A percentile compares a stretch with the other conserved stretches of the same genome.
These are phyloP conservation scores for Entamoeba moshkovskii DNA, from an alignment of 208 protist genomes.

Conservation along the genomic window DNA sequence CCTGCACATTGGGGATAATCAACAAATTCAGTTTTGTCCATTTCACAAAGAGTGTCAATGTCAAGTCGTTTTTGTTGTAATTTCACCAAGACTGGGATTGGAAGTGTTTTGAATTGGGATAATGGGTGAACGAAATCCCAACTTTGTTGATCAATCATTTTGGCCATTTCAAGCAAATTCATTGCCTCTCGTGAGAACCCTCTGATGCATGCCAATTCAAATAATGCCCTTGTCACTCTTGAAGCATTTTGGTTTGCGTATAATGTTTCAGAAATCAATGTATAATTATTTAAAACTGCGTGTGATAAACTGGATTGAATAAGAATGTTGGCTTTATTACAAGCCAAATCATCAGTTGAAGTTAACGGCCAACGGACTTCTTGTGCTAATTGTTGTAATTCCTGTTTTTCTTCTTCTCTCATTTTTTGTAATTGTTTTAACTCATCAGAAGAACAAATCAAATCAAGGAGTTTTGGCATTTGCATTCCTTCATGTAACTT, in stretches of 20 bases:
- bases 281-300: conserved; percentile 78
- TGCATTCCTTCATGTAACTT: background rate
- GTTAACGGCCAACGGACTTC: conserved; percentile 85
- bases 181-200: background rate
- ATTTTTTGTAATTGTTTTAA: conserved; percentile 80
- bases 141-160: conserved; percentile 85
- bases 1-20: conserved; percentile 61
- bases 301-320: conserved; percentile 96
- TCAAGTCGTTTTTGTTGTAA: conserved; percentile 77
- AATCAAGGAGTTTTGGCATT: background rate
- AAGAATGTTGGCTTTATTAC: conserved; percentile 92
- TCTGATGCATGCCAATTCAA: conserved; percentile 71
- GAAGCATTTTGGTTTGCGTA: conserved; percentile 86
- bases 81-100: conserved; percentile 68
- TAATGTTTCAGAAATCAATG: conserved; percentile 90
- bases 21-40: conserved; percentile 66
- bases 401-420: conserved; percentile 85
- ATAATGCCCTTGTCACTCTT: conserved; percentile 58
- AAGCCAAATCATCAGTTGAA: conserved; percentile 73
- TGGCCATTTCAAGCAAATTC: conserved; percentile 48
- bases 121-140: conserved; percentile 78
- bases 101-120: conserved; percentile 48
- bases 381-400: conserved; percentile 69
- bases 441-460: conserved; percentile 79
- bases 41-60: conserved; percentile 77